Conservation (phyloP, 2,329 filamentous ascomycete species). For the Pestalotiopsis sp. region DNA sequence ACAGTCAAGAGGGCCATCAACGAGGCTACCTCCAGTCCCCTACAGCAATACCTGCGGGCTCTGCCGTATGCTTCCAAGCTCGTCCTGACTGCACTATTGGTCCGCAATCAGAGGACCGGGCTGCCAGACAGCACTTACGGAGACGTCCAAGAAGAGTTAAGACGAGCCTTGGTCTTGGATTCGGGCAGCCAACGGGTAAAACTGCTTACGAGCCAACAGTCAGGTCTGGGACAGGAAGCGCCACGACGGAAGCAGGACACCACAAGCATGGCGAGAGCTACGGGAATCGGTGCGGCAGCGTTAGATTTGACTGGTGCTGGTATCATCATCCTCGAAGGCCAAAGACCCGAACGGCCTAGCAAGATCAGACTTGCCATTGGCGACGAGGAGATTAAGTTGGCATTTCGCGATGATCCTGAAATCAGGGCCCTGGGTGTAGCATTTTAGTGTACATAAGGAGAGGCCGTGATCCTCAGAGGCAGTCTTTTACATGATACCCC, state of each 20-base stretch:
- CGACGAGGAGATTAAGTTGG: slow-evolving; percentile 88
- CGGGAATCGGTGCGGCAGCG: slow-evolving; percentile 68
- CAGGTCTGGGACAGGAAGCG: not conserved
- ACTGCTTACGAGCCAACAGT: slow-evolving; percentile 46
- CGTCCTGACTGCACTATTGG: slow-evolving; percentile 80
- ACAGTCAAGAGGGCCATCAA: slow-evolving; percentile 94
- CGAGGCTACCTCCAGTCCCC: slow-evolving; percentile 89
- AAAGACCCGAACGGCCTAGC: slow-evolving; percentile 81
- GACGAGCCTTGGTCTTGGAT: slow-evolving; percentile 66
- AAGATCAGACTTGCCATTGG: slow-evolving; percentile 85
- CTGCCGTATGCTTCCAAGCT: slow-evolving; percentile 84
- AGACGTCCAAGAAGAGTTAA: slow-evolving; percentile 86
- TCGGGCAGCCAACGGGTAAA: slow-evolving; percentile 63
- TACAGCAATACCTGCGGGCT: slow-evolving; percentile 85
- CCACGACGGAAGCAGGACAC: slow-evolving; percentile 24
- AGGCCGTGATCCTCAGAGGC: not conserved
- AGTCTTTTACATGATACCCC: slow-evolving; percentile 18
- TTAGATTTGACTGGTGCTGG: slow-evolving; percentile 86
- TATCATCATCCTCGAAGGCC: slow-evolving; percentile 80
- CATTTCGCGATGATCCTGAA: slow-evolving; percentile 85
- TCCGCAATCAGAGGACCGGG: slow-evolving; percentile 79
- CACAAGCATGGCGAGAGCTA: slow-evolving; percentile 23
- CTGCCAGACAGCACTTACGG: slow-evolving; percentile 86
- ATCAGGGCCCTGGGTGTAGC: slow-evolving; percentile 76
- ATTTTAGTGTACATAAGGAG: slow-evolving; percentile 29